Evolutionary conservation across 2,329 filamentous ascomycete genomes (phyloP).

Genomic region (Pseudopithomyces chartarum): DNA sequence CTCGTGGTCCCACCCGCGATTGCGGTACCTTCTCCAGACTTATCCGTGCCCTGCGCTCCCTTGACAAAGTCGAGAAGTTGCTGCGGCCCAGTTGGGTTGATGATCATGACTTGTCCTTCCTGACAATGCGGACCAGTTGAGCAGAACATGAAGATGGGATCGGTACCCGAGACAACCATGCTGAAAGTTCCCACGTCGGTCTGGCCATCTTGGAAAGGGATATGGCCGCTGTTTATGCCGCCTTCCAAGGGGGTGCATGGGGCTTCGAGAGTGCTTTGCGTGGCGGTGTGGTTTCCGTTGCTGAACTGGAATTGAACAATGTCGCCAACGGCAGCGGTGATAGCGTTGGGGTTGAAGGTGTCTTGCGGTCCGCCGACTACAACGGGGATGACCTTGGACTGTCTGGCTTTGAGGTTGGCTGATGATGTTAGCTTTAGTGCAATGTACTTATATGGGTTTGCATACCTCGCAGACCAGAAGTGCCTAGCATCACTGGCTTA

Average conservation of each 20-base stretch:
- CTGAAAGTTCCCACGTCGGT: slow-evolving; percentile 39
- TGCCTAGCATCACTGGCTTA: slow-evolving; percentile 12
- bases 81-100: slow-evolving; percentile 14
- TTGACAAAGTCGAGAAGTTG: slow-evolving; percentile 37
- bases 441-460: not conserved
- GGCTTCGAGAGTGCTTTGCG: slow-evolving; percentile 29
- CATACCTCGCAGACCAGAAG: slow-evolving; percentile 4
- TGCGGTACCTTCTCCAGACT: slow-evolving; percentile 21
- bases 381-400: slow-evolving; percentile 32
- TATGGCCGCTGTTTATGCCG: slow-evolving; percentile 36
- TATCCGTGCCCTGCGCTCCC: slow-evolving; percentile 23
- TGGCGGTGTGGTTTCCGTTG: slow-evolving; percentile 41
- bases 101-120: slow-evolving; percentile 2
- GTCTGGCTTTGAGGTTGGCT: slow-evolving; percentile 28
- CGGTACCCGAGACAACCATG: slow-evolving; percentile 32
- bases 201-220: slow-evolving; percentile 35
- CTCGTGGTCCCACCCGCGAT: slow-evolving; percentile 20
- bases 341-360: slow-evolving; percentile 34
- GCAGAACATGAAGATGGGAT: slow-evolving; percentile 39
- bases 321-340: slow-evolving; percentile 29
- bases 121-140: slow-evolving; percentile 18
- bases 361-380: slow-evolving; percentile 38
- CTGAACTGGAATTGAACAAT: slow-evolving; percentile 38
- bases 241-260: slow-evolving; percentile 34
- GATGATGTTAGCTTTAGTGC: not conserved